Percentiles rank a stretch among this genome's conserved stretches.
phyloP scores from a whole-genome alignment of 352 stramenopile species.

The Globisporangium alternatum region DNA sequence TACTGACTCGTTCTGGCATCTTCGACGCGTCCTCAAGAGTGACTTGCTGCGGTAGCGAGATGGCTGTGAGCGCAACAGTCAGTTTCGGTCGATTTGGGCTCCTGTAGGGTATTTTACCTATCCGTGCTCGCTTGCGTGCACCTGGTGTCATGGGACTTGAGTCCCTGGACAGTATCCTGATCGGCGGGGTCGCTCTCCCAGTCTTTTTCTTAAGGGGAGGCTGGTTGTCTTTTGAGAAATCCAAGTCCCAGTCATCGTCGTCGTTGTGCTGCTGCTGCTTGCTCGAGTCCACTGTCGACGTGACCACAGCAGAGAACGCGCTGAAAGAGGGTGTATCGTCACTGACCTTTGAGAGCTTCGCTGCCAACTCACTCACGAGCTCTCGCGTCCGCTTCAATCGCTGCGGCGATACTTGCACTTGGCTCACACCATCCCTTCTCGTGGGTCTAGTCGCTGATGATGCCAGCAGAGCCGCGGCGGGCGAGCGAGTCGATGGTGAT shows the following conservation, averaged over 20 bases:
- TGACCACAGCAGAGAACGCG: background rate
- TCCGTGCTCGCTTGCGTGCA: constrained; percentile 1
- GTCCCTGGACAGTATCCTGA: background rate
- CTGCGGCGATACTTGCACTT: background rate
- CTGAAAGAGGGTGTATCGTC: background rate
- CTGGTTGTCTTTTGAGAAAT: constrained; percentile 9
- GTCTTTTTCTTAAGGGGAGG: background rate
- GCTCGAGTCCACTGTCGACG: background rate
- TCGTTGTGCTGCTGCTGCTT: background rate
- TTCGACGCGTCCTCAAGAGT: background rate
- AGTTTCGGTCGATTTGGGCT: background rate
- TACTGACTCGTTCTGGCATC: background rate
- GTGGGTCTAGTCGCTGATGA: background rate
- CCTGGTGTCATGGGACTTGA: constrained; percentile 6
- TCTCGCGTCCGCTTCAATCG: constrained; percentile 1
- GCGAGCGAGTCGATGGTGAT: background rate
- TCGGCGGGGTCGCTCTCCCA: background rate
- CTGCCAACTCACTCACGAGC: constrained; percentile 8
- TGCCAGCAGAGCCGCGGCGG: background rate
- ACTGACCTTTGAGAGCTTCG: constrained; percentile 8
- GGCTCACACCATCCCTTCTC: background rate
- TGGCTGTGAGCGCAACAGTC: background rate
- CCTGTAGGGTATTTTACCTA: background rate
- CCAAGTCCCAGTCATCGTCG: constrained; percentile 1
- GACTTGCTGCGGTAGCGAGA: background rate